Evolutionary conservation across 2,329 filamentous ascomycete genomes (phyloP).

Genomic region (Trichoderma arundinaceum): DNA sequence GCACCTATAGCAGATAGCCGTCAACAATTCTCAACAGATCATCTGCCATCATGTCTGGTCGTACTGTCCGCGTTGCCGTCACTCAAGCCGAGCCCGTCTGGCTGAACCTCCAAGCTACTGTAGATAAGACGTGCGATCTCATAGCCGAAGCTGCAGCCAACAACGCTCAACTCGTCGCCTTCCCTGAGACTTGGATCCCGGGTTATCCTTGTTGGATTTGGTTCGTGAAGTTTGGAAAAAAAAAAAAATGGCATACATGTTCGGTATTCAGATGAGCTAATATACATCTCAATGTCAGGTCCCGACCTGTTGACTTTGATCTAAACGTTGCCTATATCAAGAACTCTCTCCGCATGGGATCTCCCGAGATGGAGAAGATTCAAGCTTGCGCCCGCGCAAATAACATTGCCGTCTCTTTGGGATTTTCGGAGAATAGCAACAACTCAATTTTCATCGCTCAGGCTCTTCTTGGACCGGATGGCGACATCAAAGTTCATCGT

Average conservation of each 20-base stretch:
- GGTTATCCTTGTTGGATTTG: constrained; percentile 27
- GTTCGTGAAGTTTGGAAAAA: background rate
- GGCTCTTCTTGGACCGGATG: constrained; percentile 14
- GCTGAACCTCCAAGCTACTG: constrained; percentile 3
- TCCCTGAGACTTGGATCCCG: constrained; percentile 20
- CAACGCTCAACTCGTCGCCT: constrained; percentile 12
- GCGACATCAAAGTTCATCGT: constrained; percentile 18
- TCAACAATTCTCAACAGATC: background rate
- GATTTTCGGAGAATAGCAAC: constrained; percentile 24
- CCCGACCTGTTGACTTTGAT: constrained; percentile 10
- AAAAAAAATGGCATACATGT: background rate
- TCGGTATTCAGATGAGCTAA: background rate
- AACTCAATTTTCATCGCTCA: constrained; percentile 16
- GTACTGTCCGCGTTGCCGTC: constrained; percentile 11
- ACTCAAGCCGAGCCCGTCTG: constrained; percentile 21
- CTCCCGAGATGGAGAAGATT: constrained; percentile 13
- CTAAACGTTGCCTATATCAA: constrained; percentile 22
- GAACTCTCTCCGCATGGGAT: constrained; percentile 21
- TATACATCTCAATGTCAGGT: background rate
- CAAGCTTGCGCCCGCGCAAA: constrained; percentile 15
- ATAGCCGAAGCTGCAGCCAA: constrained; percentile 18
- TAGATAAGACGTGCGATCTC: constrained; percentile 20
- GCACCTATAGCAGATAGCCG: no score
- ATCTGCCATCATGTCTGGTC: background rate
- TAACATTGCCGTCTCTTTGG: constrained; percentile 12